These are phyloP conservation scores for Coniochaeta prunicola DNA, from an alignment of 2,329 filamentous ascomycete species.

Conservation along the genomic window DNA sequence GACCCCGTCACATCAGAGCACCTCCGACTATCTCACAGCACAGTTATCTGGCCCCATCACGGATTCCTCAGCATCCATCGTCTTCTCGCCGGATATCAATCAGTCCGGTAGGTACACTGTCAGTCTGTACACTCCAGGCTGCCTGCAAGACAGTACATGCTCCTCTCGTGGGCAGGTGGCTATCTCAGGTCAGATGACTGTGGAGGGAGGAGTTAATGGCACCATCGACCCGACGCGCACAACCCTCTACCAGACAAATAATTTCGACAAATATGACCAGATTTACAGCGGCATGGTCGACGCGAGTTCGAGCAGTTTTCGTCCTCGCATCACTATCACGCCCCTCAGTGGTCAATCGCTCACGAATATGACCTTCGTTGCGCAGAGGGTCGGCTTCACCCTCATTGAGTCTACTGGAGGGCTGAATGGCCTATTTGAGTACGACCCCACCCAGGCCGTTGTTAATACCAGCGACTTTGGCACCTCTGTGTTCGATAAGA, in stretches of 20 bases:
- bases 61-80: constrained; percentile 57
- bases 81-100: constrained; percentile 76
- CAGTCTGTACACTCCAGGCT: constrained; percentile 88
- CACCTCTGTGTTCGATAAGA: constrained; percentile 67
- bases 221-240: constrained; percentile 44
- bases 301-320: constrained; percentile 63
- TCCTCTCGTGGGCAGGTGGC: constrained; percentile 70
- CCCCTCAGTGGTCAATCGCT: constrained; percentile 58
- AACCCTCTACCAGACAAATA: constrained; percentile 77
- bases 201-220: constrained; percentile 30
- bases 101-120: constrained; percentile 90
- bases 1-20: constrained; percentile 60
- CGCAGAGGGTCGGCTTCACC: constrained; percentile 76
- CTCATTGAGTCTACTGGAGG: constrained; percentile 68
- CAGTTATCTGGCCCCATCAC: constrained; percentile 49
- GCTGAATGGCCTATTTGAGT: constrained; percentile 87
- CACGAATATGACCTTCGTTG: constrained; percentile 69
- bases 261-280: constrained; percentile 93
- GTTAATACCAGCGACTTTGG: constrained; percentile 57
- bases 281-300: constrained; percentile 85
- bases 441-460: constrained; percentile 56
- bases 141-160: constrained; percentile 72
- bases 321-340: constrained; percentile 70
- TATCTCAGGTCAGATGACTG: constrained; percentile 65
- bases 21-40: constrained; percentile 70